phyloP scores from a whole-genome alignment of 805 yeast species.

The Hanseniaspora valbyensis region DNA sequence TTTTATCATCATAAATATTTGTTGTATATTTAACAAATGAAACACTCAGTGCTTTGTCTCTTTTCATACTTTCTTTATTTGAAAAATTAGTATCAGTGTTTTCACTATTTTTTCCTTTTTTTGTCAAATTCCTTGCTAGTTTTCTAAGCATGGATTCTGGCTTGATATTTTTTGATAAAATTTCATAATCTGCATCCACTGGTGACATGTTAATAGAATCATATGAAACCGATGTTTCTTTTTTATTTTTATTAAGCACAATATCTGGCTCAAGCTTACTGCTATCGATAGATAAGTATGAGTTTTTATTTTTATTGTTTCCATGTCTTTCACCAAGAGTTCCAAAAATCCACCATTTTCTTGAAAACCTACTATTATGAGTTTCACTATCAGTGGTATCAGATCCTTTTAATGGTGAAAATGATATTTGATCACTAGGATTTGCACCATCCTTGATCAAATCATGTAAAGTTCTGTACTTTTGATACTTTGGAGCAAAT shows the following conservation, averaged over 20 bases:
- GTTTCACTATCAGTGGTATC: not conserved
- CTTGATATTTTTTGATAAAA: too few species aligned
- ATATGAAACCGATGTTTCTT: too few species aligned
- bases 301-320: not conserved
- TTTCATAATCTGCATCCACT: too few species aligned
- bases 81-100: too few species aligned
- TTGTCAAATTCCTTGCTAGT: too few species aligned
- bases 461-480: not conserved
- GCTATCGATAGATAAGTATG: not conserved
- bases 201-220: too few species aligned
- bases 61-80: too few species aligned
- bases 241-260: too few species aligned
- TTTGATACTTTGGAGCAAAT: not conserved
- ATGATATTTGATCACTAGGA: not conserved
- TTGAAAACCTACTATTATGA: not conserved
- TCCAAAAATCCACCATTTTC: constrained; percentile 10
- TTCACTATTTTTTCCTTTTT: too few species aligned
- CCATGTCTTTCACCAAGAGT: constrained; percentile 4
- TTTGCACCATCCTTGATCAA: not conserved
- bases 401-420: constrained; percentile 7
- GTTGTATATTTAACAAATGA: constrained; percentile 6
- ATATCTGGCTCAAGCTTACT: not conserved
- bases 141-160: too few species aligned
- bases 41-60: too few species aligned
- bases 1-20: not conserved